Evolutionary conservation across 2,329 filamentous ascomycete genomes (phyloP).

Genomic region (Alternaria solani): DNA sequence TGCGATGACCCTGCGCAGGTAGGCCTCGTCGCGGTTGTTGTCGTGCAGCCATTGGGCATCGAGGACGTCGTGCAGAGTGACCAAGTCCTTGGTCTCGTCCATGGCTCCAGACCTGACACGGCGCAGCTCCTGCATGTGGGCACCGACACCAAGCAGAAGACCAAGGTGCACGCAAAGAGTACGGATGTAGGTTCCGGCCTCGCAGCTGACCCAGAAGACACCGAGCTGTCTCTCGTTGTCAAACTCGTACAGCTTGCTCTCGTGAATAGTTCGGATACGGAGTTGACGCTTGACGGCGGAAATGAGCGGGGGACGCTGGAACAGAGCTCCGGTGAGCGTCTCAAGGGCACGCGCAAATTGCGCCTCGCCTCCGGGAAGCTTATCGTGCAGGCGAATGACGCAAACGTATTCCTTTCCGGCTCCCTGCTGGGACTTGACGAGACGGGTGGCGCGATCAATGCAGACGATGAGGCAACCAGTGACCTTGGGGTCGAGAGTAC

Average conservation of each 20-base stretch:
- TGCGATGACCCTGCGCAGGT: conserved; percentile 88
- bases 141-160: conserved; percentile 79
- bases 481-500: conserved; percentile 97
- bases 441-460: conserved; percentile 93
- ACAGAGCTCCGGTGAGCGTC: conserved; percentile 93
- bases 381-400: conserved; percentile 94
- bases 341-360: conserved; percentile 94
- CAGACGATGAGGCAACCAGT: conserved; percentile 95
- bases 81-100: conserved; percentile 87
- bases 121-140: conserved; percentile 97
- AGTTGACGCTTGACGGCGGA: conserved; percentile 99
- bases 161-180: conserved; percentile 96
- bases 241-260: conserved; percentile 94
- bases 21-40: conserved; percentile 93
- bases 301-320: conserved; percentile 96
- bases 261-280: conserved; percentile 96
- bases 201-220: conserved; percentile 99
- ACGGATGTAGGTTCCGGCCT: conserved; percentile 98
- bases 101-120: conserved; percentile 94
- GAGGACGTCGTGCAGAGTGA: conserved; percentile 93
- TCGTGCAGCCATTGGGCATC: conserved; percentile 97
- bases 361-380: conserved; percentile 88
- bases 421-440: conserved; percentile 98
- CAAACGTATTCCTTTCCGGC: conserved; percentile 99
- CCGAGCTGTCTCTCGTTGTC: conserved; percentile 97